These are phyloP conservation scores for Scheffersomyces stambukii DNA, from an alignment of 1,139 yeast genomes.

Conservation along the genomic window DNA sequence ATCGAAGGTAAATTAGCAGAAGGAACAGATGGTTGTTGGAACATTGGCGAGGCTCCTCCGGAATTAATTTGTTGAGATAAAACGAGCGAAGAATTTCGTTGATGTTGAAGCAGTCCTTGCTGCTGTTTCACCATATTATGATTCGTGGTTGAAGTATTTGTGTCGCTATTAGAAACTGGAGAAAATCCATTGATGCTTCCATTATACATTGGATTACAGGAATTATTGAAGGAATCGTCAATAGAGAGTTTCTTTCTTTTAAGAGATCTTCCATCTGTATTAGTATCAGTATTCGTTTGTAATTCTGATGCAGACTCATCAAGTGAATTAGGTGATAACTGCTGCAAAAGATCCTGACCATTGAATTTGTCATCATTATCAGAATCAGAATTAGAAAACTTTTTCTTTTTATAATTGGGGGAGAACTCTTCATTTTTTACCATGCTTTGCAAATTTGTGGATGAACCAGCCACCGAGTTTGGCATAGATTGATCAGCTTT, in stretches of 20 bases:
- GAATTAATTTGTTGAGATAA: not conserved
- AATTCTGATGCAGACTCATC: constrained; percentile 66
- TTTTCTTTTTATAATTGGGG: constrained; percentile 6
- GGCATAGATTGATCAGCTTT: constrained; percentile 15
- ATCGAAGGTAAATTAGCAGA: constrained; percentile 50
- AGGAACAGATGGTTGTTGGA: no score
- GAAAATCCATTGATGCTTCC: constrained; percentile 40
- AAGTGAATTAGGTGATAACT: constrained; percentile 56
- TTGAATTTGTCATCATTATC: constrained; percentile 9
- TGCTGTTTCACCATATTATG: constrained; percentile 7
- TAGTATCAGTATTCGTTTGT: constrained; percentile 39
- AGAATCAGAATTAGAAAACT: constrained; percentile 6
- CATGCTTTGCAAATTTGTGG: constrained; percentile 17
- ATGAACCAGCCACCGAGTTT: constrained; percentile 18
- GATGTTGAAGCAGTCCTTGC: constrained; percentile 9
- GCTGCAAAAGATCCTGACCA: constrained; percentile 17
- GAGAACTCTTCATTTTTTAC: no score
- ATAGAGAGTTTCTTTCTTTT: constrained; percentile 43
- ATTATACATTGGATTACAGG: constrained; percentile 43
- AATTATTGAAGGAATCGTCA: constrained; percentile 38
- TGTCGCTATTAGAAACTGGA: constrained; percentile 45
- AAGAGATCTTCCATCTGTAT: constrained; percentile 26
- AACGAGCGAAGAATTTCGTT: not conserved
- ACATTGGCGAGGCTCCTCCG: not conserved
- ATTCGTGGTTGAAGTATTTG: constrained; percentile 35